Evolutionary conservation across 2,329 filamentous ascomycete species (phyloP), one percentile per base, ranked within the genome.

Genomic region (Verticillium isaacii): DNA sequence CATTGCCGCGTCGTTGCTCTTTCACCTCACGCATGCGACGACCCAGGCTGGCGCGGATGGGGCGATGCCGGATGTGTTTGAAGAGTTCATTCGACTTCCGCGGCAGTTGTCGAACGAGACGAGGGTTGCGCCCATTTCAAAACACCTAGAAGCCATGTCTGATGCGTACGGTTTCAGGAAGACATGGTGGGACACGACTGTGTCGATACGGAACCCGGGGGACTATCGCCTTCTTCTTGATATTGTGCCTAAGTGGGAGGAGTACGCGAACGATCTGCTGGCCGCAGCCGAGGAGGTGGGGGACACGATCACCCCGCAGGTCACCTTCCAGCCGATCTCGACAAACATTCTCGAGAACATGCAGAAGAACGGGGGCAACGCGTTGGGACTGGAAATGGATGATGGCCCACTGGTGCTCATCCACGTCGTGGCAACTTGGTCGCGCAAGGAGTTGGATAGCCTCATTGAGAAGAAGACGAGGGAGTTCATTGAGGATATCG

Each of bases 301-400:
- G 6, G 59, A 62, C 7, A 56, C 45, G 0, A 45, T 69, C 5
- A 57, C 60, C 8, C 66, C 73, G 0, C 68, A 64, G 32, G 56
- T 76, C 1, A 66, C 72, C 12, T 74, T 76, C 64, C 78, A 81
- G 63, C 74, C 78, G 6, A 72, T 80, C 45, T 63, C 77, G 2
- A 66, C 70, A n/a, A 71, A 72, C 45, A 67, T 76, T 29, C 62
- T 73, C 5, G 63, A 70, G 14, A 61, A 68, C 8, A 73, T 73
- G 69, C 63, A 70, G 56, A 68, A 69, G 45, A 74, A 73, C 17
- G 77, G 77, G 5, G 76, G 77, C 14, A 81, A 81, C 58, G 69
- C 77, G 1, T 65, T 80, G 6, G 78, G 77, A 0, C 65, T 81
- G 19, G 68, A 72, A 29, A 68, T 69, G 2, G 67, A 71, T 17